These are phyloP conservation scores for Drechslerella dactyloides DNA, from an alignment of 2,329 filamentous ascomycete species.

Conservation along the genomic window DNA sequence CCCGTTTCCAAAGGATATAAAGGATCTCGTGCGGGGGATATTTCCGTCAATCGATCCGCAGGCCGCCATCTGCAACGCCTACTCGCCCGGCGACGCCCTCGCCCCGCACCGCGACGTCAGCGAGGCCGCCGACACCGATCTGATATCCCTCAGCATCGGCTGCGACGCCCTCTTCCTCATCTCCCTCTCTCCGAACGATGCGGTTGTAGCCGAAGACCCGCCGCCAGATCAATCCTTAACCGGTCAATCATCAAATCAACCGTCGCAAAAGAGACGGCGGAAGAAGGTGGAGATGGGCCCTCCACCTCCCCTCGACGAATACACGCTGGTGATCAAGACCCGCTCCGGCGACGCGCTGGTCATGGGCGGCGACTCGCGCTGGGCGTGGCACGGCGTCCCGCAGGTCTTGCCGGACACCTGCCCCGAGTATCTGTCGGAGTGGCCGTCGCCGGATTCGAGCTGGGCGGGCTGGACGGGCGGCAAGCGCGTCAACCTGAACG, in stretches of 20 bases:
- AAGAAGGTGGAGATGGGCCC: constrained; percentile 50
- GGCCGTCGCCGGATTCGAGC: constrained; percentile 61
- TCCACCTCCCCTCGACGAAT: constrained; percentile 51
- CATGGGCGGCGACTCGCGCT: constrained; percentile 81
- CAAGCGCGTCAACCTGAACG: constrained; percentile 90
- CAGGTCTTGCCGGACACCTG: constrained; percentile 82
- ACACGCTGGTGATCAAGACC: constrained; percentile 69
- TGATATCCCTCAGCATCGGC: constrained; percentile 86
- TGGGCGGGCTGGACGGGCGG: constrained; percentile 88
- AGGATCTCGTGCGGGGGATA: constrained; percentile 64
- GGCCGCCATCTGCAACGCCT: constrained; percentile 93
- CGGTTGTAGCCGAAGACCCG: too few species aligned
- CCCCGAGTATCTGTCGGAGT: constrained; percentile 73
- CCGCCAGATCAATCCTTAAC: not conserved
- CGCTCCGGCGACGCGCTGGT: constrained; percentile 87
- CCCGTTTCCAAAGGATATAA: constrained; percentile 75
- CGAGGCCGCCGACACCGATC: constrained; percentile 76
- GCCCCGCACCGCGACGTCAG: constrained; percentile 94
- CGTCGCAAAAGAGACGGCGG: constrained; percentile 53
- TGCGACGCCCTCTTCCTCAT: constrained; percentile 90
- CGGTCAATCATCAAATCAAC: not conserved
- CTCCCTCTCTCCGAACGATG: constrained; percentile 66
- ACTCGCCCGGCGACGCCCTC: constrained; percentile 86
- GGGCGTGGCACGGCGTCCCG: constrained; percentile 94
- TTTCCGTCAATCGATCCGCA: constrained; percentile 81